phyloP scores from a whole-genome alignment of 2,329 filamentous ascomycete species.

The Xylaria sp. region DNA sequence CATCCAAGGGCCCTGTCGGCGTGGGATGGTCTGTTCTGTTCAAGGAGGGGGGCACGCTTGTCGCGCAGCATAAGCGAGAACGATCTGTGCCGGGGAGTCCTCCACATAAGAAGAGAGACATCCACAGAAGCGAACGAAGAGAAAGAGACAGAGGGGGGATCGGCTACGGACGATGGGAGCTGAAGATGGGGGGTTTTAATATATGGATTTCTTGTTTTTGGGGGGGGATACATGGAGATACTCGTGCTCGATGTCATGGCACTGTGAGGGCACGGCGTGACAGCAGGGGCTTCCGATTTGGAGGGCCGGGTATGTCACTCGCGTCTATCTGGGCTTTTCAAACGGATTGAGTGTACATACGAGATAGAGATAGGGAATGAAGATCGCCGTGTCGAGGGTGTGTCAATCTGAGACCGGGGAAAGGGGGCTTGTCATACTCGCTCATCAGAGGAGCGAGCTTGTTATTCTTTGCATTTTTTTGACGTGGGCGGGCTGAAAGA shows the following conservation, averaged over 20 bases:
- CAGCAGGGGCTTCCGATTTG: background rate
- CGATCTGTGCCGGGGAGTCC: constrained; percentile 6
- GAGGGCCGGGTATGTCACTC: constrained; percentile 11
- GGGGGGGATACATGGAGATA: constrained; percentile 14
- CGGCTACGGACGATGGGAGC: background rate
- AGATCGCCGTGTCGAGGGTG: background rate
- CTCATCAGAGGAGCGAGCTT: too few species aligned
- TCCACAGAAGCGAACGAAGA: too few species aligned
- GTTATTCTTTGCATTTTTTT: too few species aligned
- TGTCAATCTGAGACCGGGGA: background rate
- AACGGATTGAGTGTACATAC: background rate
- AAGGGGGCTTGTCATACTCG: too few species aligned
- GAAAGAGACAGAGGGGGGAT: too few species aligned
- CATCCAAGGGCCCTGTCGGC: background rate
- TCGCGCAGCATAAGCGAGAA: constrained; percentile 19
- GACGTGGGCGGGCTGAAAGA: too few species aligned
- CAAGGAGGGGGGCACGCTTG: background rate
- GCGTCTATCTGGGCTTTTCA: background rate
- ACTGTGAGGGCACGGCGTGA: constrained; percentile 7
- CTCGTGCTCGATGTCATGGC: constrained; percentile 9
- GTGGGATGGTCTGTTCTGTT: background rate
- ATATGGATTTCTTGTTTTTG: background rate
- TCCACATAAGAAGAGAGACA: too few species aligned
- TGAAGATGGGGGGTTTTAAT: background rate
- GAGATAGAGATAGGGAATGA: background rate